Conservation (phyloP, 1,284 basidiomycete species). For the Boletus semigastroideus region DNA sequence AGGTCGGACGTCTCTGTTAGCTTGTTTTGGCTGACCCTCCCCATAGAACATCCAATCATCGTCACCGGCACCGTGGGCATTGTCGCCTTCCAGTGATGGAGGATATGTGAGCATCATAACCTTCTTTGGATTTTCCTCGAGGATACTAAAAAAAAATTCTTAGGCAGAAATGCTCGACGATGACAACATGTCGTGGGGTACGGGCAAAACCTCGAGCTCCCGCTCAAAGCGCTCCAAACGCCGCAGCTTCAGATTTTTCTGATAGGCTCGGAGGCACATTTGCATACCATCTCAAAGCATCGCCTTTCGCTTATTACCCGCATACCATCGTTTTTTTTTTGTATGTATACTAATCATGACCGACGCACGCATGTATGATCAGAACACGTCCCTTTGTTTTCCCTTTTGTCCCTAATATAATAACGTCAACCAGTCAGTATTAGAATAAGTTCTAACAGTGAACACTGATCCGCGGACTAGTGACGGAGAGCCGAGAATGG, state of each 20-base stretch:
- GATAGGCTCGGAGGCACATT: neutral
- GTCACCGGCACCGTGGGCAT: conserved; percentile 9
- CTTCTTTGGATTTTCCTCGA: neutral
- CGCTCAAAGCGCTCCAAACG: conserved; percentile 9
- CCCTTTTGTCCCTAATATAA: neutral
- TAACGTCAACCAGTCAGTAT: neutral
- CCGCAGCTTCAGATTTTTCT: conserved; percentile 12
- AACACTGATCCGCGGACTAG: conserved; percentile 1
- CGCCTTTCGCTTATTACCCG: neutral
- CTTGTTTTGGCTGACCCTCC: neutral
- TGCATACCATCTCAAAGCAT: neutral
- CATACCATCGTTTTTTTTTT: conserved; percentile 10
- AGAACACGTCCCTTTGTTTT: conserved; percentile 1
- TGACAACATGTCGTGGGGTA: conserved; percentile 30
- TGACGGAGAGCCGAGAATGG: neutral
- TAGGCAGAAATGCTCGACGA: conserved; percentile 32
- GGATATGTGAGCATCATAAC: conserved; percentile 18
- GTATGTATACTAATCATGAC: conserved; percentile 1
- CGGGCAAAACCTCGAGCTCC: neutral
- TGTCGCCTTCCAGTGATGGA: neutral
- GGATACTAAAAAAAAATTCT: neutral
- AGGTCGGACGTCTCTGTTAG: conserved; percentile 2
- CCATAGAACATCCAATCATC: conserved; percentile 12
- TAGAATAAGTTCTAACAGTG: neutral
- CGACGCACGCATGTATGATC: conserved; percentile 15